Percentiles rank a stretch among this genome's conserved stretches.
Conservation (phyloP, 2,329 filamentous ascomycete genomes). For the Xylariaceae sp. region DNA sequence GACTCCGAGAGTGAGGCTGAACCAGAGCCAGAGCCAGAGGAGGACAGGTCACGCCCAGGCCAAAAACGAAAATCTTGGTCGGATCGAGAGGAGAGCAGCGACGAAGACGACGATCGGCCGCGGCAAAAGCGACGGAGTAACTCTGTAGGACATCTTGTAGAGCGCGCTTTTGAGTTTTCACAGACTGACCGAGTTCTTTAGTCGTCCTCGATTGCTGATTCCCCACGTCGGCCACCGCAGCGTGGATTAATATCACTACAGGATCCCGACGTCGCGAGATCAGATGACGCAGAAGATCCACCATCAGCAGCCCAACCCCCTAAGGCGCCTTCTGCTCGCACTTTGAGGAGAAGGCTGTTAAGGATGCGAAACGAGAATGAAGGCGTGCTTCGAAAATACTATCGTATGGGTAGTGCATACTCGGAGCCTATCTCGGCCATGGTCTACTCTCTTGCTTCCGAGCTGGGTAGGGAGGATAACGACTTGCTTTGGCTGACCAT, state of each 20-base stretch:
- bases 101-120: conserved; percentile 72
- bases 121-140: conserved; percentile 81
- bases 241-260: conserved; percentile 56
- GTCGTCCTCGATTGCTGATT: conserved; percentile 63
- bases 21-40: conserved; percentile 51
- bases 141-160: conserved; percentile 54
- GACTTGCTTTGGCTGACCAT: conserved; percentile 93
- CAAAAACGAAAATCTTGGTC: conserved; percentile 80
- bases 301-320: conserved; percentile 56
- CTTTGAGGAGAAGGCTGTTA: conserved; percentile 68
- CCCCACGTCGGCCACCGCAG: conserved; percentile 56
- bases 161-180: conserved; percentile 20
- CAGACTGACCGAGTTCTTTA: conserved; percentile 31
- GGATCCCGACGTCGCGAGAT: conserved; percentile 41
- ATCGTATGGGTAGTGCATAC: conserved; percentile 81
- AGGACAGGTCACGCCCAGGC: conserved; percentile 40
- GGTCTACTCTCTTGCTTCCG: conserved; percentile 90
- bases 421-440: conserved; percentile 93
- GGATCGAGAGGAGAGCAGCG: conserved; percentile 64
- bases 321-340: conserved; percentile 64
- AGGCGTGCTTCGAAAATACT: conserved; percentile 72
- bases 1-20: conserved; percentile 54
- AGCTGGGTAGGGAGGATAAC: conserved; percentile 93
- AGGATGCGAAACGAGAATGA: conserved; percentile 76
- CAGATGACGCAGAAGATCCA: conserved; percentile 46